Evolutionary conservation across 2,329 filamentous ascomycete genomes (phyloP).

Genomic region (Aspergillus felis): DNA sequence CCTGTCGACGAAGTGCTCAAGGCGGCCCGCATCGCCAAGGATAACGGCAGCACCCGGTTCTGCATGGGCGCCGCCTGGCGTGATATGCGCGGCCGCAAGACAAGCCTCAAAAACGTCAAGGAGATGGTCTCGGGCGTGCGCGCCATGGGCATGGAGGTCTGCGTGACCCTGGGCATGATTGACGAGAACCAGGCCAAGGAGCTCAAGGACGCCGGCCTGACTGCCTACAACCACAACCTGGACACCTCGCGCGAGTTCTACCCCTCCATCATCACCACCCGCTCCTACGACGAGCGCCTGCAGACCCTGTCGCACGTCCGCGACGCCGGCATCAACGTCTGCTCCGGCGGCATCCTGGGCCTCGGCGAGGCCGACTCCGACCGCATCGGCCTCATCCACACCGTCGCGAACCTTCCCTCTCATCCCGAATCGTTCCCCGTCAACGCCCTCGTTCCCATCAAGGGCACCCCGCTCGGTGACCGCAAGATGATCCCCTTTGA

Average conservation of each 20-base stretch:
- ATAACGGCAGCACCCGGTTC: slow-evolving; percentile 84
- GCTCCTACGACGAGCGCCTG: slow-evolving; percentile 82
- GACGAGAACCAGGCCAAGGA: slow-evolving; percentile 75
- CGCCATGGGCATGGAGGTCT: slow-evolving; percentile 81
- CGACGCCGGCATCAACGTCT: slow-evolving; percentile 83
- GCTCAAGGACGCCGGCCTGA: slow-evolving; percentile 77
- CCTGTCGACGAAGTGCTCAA: slow-evolving; percentile 75
- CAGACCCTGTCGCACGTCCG: slow-evolving; percentile 75
- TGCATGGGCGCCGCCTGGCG: slow-evolving; percentile 95
- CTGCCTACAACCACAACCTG: slow-evolving; percentile 92
- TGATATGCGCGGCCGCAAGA: slow-evolving; percentile 88
- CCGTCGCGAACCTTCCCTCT: slow-evolving; percentile 71
- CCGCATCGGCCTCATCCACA: slow-evolving; percentile 78
- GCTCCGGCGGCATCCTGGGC: slow-evolving; percentile 83
- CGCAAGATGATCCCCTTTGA: slow-evolving; percentile 70
- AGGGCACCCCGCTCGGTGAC: slow-evolving; percentile 80
- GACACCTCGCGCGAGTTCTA: slow-evolving; percentile 90
- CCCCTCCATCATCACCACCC: slow-evolving; percentile 77
- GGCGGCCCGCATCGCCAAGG: slow-evolving; percentile 71
- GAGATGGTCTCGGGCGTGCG: slow-evolving; percentile 80
- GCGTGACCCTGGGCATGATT: slow-evolving; percentile 93
- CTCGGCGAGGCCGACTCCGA: slow-evolving; percentile 75
- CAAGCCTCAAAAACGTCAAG: slow-evolving; percentile 75
- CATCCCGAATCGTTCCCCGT: slow-evolving; percentile 91
- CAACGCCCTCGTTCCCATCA: slow-evolving; percentile 86